Base-by-base conservation (phyloP, 768 basidiomycete genomes). In the Tylopilus rubrobrunneus region DNA sequence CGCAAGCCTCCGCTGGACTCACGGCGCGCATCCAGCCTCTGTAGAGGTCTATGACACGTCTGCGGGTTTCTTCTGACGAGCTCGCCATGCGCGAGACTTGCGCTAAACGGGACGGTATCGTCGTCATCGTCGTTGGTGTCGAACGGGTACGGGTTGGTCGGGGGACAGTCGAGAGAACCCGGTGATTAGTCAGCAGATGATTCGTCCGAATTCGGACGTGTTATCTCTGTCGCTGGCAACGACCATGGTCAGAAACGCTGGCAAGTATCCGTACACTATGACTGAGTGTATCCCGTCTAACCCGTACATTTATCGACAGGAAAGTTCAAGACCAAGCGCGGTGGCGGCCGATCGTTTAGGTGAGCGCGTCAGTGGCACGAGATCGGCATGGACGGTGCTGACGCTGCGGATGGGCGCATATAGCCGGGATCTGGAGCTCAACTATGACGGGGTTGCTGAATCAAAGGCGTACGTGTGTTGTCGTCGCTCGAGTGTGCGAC, bases 11-110 rank as follows among this genome's bases (percentile, higher is more conserved):
- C 29, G 31, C 34, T 40, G 14, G 37, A 82, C 91, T 62, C 65
- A 97, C 96, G 44, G 86, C 80, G 57, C 97, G 87, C 67, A 94
- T 88, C 96, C 96, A 99, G 68, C 85, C 86, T 54, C 95, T 78
- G 76, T 98, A 99, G 12, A 97, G 79, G 44, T 86, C 77, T 19
- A 93, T 73, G 10, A 82, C 84, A 33, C 90, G 80, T 21, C 72
- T 72, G 29, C 87, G 82, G 7, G 90, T 85, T 45, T 89, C 83
- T n/a, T 74, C 71, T 7, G 76, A 65, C 55, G 62, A 76, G 21
- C 73, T 65, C 0, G 90, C 91, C n/a, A 78, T 71, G 36, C 78
- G 75, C 4, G 88, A 80, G 6, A 82, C 66, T 57, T 82, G 84
- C 17, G 96, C 90, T 9, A 99, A 82, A 37, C 96, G 85, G 40